Base-by-base conservation (phyloP, 116 monocot genomes). In the Zostera marina region DNA sequence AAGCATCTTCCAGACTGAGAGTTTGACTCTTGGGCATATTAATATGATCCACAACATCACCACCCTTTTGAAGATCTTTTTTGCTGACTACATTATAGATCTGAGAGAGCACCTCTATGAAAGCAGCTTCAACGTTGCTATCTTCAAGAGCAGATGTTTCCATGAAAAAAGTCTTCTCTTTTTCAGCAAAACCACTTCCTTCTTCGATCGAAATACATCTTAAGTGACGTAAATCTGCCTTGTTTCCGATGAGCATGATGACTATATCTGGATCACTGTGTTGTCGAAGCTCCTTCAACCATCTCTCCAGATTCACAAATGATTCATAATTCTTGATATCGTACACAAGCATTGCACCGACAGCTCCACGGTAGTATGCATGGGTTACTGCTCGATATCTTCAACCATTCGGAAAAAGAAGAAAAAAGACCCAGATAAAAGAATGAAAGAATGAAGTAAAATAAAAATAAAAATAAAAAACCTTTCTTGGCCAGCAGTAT, bases 401-500 rank as follows among this genome's bases (percentile, higher is more conserved):
- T 47, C 11, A 39, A n/a, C n/a, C n/a, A n/a, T n/a, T n/a, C n/a
- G n/a, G 17, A 47, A 47, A 26, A 55, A 38, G 11, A 15, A 55
- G 0, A 24, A 26, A 61, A 46, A 24, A 1, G 14, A 47, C 23
- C 23, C 19, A 45, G 25, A 11, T 14, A 25, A 21, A 60, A 52
- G 22, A 2, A 22, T 2, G 4, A 52, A 52, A 9, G 21, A 22
- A 52, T 8, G 52, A 52, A 22, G 22, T 17, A 3, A 52, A 52
- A 52, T 7, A 22, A 21, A 52, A 52, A 52, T 8, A n/a, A 3
- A 4, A 52, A 17, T 22, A n/a, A 52, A 46, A 11, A 46, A 46
- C 32, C 86, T 44, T 67, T 86, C 86, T 75, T 86, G 86, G 41
- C 86, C 86, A 9, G 86, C 86, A 23, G 86, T 86, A 68, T 86